These are phyloP conservation scores for Cardamine resedifolia DNA, from an alignment of 345 rosid species.

Conservation along the genomic window DNA sequence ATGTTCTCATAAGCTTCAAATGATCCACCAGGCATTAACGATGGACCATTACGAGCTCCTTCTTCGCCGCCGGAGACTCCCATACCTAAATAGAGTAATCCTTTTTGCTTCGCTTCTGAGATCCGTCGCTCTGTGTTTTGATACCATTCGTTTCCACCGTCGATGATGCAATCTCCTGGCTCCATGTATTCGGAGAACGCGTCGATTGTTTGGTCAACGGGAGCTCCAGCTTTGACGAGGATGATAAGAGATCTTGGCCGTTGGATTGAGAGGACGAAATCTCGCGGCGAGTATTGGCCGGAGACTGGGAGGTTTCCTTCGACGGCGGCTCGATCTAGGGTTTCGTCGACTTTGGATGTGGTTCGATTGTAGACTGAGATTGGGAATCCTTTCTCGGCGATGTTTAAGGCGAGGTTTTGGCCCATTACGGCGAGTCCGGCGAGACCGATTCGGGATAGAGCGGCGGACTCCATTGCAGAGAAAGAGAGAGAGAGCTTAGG, in stretches of 20 bases:
- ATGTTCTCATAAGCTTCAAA: constrained; percentile 70
- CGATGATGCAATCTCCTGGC: constrained; percentile 84
- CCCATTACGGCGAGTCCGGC: constrained; percentile 99
- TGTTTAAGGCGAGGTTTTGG: constrained; percentile 87
- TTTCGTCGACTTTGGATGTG: constrained; percentile 85
- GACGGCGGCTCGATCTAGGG: constrained; percentile 59
- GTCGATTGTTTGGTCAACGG: constrained; percentile 90
- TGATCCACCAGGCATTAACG: constrained; percentile 96
- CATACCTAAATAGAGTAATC: constrained; percentile 84
- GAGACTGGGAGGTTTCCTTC: constrained; percentile 78
- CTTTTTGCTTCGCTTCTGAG: constrained; percentile 53
- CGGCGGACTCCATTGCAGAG: constrained; percentile 56
- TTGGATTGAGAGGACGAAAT: constrained; percentile 84
- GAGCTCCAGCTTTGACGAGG: constrained; percentile 92
- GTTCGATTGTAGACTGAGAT: constrained; percentile 95
- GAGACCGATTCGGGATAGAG: constrained; percentile 79
- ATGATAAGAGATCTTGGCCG: constrained; percentile 90
- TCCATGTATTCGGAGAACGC: constrained; percentile 76
- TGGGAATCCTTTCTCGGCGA: constrained; percentile 92
- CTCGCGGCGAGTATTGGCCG: constrained; percentile 76
- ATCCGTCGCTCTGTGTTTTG: constrained; percentile 88
- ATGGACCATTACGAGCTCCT: constrained; percentile 90
- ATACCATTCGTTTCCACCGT: constrained; percentile 98
- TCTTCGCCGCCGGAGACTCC: constrained; percentile 98
- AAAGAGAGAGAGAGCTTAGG: background rate